These are phyloP conservation scores for Dunaliella sp. DNA, from an alignment of 139 green algal genomes.

Conservation along the genomic window DNA sequence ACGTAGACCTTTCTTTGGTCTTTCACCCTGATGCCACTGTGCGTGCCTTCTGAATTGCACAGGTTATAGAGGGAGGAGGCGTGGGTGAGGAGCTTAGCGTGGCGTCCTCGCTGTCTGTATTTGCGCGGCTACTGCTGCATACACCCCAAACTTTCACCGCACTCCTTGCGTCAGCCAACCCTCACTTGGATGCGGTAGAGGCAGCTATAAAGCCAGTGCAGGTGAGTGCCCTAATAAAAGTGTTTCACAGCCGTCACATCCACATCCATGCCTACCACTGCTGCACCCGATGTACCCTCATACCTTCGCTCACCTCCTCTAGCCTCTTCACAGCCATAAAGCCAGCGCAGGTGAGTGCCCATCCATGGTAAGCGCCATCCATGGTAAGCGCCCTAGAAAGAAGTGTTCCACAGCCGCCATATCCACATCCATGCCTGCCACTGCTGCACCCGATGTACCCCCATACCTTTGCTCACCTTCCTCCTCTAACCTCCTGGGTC, in stretches of 20 bases:
- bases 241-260: no score
- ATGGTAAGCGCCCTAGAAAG: not conserved
- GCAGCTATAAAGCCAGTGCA: not conserved
- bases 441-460: not conserved
- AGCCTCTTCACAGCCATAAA: not conserved
- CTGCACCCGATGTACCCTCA: not conserved
- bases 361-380: not conserved
- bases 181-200: not conserved
- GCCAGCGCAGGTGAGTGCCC: not conserved
- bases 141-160: constrained; percentile 39
- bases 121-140: constrained; percentile 71
- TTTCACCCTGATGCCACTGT: no score
- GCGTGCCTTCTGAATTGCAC: no score
- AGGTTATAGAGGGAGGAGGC: constrained; percentile 6
- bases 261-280: not conserved
- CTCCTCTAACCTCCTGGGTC: no score
- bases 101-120: constrained; percentile 54
- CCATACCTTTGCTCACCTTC: no score
- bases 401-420: not conserved
- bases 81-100: constrained; percentile 39
- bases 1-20: no score
- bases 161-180: constrained; percentile 36
- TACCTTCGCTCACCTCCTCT: not conserved
- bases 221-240: not conserved
- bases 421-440: not conserved